These are phyloP conservation scores for Cryptosporidium xiaoi DNA, from an alignment of 169 alveolate genomes.

Conservation along the genomic window DNA sequence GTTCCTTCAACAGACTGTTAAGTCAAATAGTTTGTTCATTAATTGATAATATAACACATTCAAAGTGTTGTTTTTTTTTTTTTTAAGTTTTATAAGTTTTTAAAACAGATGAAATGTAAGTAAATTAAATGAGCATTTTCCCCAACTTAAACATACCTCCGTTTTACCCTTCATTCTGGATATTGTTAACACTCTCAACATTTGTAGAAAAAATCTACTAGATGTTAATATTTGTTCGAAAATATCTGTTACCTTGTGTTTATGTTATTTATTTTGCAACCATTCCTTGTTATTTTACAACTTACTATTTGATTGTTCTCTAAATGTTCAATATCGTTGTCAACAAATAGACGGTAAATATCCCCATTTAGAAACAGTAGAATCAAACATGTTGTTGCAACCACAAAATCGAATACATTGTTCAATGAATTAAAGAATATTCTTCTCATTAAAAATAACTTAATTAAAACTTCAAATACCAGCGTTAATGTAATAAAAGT, in stretches of 20 bases:
- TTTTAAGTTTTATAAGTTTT: neutral
- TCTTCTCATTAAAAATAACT: slow-evolving; percentile 38
- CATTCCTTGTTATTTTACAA: neutral
- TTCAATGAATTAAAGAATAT: slow-evolving; percentile 35
- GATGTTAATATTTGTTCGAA: slow-evolving; percentile 66
- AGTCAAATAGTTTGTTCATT: neutral
- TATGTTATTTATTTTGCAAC: neutral
- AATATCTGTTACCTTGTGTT: slow-evolving; percentile 31
- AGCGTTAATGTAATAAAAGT: slow-evolving; percentile 28
- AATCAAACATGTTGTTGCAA: slow-evolving; percentile 32
- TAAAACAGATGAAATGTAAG: neutral
- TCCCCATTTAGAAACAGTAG: slow-evolving; percentile 57
- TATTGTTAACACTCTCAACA: slow-evolving; percentile 41
- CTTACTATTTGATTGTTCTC: slow-evolving; percentile 60
- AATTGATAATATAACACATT: neutral
- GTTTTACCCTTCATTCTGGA: slow-evolving; percentile 65
- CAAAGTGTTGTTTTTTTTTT: neutral
- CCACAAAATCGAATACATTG: slow-evolving; percentile 52
- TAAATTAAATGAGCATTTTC: neutral
- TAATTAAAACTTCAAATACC: slow-evolving; percentile 57
- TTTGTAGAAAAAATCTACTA: slow-evolving; percentile 49
- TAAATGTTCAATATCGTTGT: neutral
- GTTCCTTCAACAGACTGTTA: slow-evolving; percentile 19
- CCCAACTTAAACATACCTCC: slow-evolving; percentile 22
- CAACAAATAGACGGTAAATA: slow-evolving; percentile 39